Conservation (phyloP, 257 asterid species). For the Solanum boliviense region DNA sequence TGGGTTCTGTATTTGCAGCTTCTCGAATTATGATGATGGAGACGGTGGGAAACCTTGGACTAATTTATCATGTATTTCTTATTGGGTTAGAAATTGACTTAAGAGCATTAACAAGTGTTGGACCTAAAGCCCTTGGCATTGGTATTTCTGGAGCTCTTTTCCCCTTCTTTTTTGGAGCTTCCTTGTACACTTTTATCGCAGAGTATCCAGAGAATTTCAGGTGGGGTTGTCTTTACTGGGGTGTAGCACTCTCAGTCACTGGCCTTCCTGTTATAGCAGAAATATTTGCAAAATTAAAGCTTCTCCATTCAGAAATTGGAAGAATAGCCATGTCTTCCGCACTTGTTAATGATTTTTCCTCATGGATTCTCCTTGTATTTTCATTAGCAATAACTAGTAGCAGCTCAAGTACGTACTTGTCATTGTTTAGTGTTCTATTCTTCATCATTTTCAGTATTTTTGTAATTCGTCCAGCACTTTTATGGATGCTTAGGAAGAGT, state of each 20-base stretch:
- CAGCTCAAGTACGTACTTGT: neutral
- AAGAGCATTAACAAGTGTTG: slow-evolving; percentile 4
- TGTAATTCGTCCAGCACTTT: slow-evolving; percentile 4
- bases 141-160: slow-evolving; percentile 15
- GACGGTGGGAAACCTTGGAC: slow-evolving; percentile 11
- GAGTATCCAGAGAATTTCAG: neutral
- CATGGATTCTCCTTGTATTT: slow-evolving; percentile 9
- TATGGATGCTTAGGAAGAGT: slow-evolving; percentile 9
- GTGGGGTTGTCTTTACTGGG: slow-evolving; percentile 12
- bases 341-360: slow-evolving; percentile 1
- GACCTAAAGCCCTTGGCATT: slow-evolving; percentile 7
- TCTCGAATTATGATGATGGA: slow-evolving; percentile 11
- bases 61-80: slow-evolving; percentile 9
- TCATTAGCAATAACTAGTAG: neutral
- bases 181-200: neutral
- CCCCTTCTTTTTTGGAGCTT: slow-evolving; percentile 2
- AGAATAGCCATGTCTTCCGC: slow-evolving; percentile 12
- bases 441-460: neutral
- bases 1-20: neutral
- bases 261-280: slow-evolving; percentile 12
- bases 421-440: neutral
- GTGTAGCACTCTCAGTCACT: slow-evolving; percentile 14
- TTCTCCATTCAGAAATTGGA: slow-evolving; percentile 18
- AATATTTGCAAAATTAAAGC: slow-evolving; percentile 2
- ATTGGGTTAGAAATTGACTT: slow-evolving; percentile 16